Evolutionary conservation across 1,284 basidiomycete genomes (phyloP).

Genomic region (Naganishia liquefaciens): DNA sequence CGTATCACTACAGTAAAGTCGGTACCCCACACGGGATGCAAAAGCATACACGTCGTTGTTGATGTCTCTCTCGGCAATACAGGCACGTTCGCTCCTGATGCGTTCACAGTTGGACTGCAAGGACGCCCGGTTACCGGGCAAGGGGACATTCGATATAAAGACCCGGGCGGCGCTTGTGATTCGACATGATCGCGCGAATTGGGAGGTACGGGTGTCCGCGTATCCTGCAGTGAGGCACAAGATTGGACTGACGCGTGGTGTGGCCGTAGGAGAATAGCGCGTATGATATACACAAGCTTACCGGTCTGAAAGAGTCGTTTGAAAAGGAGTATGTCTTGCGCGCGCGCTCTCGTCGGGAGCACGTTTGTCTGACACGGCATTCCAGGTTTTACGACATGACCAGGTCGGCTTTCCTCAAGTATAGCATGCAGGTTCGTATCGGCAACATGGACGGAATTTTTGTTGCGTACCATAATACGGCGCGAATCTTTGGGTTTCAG

Average conservation of each 20-base stretch:
- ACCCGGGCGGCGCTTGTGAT: constrained; percentile 85
- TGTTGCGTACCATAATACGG: constrained; percentile 92
- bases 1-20: constrained; percentile 81
- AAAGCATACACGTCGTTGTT: neutral
- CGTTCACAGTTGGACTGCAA: constrained; percentile 92
- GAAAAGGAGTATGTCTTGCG: constrained; percentile 64
- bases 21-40: constrained; percentile 34
- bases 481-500: constrained; percentile 88
- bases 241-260: neutral
- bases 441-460: constrained; percentile 97
- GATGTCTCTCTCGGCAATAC: constrained; percentile 10
- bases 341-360: neutral
- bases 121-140: constrained; percentile 78
- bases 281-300: constrained; percentile 66
- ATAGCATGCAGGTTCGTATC: constrained; percentile 93
- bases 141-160: constrained; percentile 93
- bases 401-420: constrained; percentile 92
- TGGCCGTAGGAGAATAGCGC: constrained; percentile 67
- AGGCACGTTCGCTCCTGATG: constrained; percentile 81
- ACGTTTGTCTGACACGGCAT: constrained; percentile 13
- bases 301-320: constrained; percentile 71
- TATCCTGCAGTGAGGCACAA: neutral
- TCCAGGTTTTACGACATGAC: constrained; percentile 78
- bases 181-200: constrained; percentile 82
- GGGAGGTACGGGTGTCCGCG: constrained; percentile 59